Conservation (phyloP, 257 asterid genomes). For the Capsicum rhomboideum region DNA sequence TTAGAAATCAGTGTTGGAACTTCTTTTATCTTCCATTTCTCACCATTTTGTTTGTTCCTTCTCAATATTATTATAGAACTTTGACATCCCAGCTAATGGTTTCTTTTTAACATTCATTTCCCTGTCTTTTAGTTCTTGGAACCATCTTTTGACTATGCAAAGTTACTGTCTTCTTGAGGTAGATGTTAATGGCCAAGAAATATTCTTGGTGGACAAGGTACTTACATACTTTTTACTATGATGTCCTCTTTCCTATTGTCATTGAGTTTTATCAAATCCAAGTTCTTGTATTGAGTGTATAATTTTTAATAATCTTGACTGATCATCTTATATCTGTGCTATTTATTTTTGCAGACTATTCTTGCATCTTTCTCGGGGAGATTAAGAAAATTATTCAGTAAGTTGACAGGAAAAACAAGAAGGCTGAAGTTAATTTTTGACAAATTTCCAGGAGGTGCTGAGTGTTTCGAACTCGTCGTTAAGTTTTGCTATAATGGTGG, state of each 20-base stretch:
- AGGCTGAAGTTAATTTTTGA: constrained; percentile 42
- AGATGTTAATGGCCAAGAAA: constrained; percentile 56
- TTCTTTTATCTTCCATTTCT: not conserved
- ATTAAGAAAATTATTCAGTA: constrained; percentile 27
- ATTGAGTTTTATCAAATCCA: not conserved
- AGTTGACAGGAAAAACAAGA: constrained; percentile 1
- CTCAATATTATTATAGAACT: not conserved
- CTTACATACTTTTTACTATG: not conserved
- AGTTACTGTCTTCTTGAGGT: constrained; percentile 44
- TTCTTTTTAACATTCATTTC: not conserved
- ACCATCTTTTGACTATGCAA: constrained; percentile 7
- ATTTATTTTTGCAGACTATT: constrained; percentile 31
- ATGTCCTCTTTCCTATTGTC: not conserved
- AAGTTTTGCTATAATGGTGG: constrained; percentile 44
- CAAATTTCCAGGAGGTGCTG: constrained; percentile 63
- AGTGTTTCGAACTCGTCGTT: constrained; percentile 41
- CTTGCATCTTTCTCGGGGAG: constrained; percentile 41
- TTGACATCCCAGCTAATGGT: not conserved
- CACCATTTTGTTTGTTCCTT: not conserved
- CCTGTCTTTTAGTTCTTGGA: not conserved
- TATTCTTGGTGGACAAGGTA: constrained; percentile 47
- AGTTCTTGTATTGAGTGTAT: not conserved
- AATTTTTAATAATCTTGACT: not conserved
- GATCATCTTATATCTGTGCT: not conserved
- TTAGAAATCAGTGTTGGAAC: not conserved